Conservation (phyloP, 345 rosid species). For the Gossypium thurberi region DNA sequence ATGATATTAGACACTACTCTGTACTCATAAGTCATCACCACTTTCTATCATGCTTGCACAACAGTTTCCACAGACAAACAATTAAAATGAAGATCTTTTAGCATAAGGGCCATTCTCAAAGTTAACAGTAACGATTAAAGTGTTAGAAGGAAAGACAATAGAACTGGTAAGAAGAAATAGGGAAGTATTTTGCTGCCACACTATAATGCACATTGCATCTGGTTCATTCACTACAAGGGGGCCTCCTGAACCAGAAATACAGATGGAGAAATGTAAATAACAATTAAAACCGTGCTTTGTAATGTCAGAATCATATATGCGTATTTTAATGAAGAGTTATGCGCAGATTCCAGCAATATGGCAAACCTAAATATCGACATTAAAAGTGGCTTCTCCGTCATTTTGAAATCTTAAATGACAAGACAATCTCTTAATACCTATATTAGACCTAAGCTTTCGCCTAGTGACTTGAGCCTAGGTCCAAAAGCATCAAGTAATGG, state of each 20-base stretch:
- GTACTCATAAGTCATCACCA: no score
- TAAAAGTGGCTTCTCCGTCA: not conserved
- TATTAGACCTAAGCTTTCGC: not conserved
- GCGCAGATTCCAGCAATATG: not conserved
- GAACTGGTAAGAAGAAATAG: not conserved
- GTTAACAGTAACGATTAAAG: not conserved
- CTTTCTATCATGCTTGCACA: not conserved
- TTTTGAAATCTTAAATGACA: not conserved
- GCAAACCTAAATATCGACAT: not conserved
- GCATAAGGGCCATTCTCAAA: not conserved
- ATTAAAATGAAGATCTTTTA: not conserved
- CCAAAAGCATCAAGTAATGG: not conserved
- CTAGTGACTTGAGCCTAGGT: slow-evolving; percentile 3
- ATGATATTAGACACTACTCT: not conserved
- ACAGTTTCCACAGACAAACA: not conserved
- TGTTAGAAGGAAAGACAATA: not conserved
- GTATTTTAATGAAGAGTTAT: not conserved
- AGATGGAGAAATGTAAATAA: not conserved
- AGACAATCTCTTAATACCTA: not conserved
- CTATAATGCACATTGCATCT: not conserved
- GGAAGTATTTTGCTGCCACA: not conserved
- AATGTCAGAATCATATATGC: not conserved
- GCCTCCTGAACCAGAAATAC: not conserved
- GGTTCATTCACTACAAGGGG: not conserved
- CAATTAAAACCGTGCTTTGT: not conserved